Base-by-base conservation (phyloP, 2,329 filamentous ascomycete genomes). In the Xenoacremonium recifei region DNA sequence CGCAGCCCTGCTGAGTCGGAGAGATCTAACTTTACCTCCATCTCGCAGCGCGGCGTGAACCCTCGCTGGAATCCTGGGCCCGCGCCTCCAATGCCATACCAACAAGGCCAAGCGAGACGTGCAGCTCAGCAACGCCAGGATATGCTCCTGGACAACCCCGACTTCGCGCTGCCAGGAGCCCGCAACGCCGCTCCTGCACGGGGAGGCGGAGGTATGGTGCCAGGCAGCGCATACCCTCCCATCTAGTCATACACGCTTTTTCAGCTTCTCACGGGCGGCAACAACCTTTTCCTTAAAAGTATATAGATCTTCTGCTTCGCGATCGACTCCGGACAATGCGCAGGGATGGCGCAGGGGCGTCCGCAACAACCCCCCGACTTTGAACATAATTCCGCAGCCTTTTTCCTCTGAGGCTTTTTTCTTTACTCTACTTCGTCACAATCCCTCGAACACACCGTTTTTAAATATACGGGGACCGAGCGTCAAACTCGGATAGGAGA, bases 41-140 rank as follows among this genome's bases (percentile, higher is more conserved):
- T 97, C 34, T 92, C 86, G 0, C 90, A 96, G 65, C 80, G 92
- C 23, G 87, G 87, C 2, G 72, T 96, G 40, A 96, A 96, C 63
- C 92, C 91, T 6, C 83, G 84, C 46, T 96, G 92, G 91, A 80
- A 86, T 48, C 80, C 78, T 3, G 71, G 74, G 21, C 69, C 75
- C 33, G 65, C 67, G 12, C 62, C 69, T 13, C 63, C 71, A 27
- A 62, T 69, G 53, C 69, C 66, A 39, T 68, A 68, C 7, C 72
- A 64, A 50, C 67, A 54, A 53, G 69, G 57, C 59, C 69, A 67
- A 16, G 64, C 69, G 27, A 68, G 70, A 29, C 59, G 68, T 40
- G 72, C 72, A 18, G 67, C 70, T 17, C 76, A 74, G 58, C 71
- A 80, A 55, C 78, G 79, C 46, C 81, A 85, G 53, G 88, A 95